These are phyloP conservation scores for Saccharomycopsis hybrid DNA, from an alignment of 1,139 yeast genomes.

Conservation along the genomic window DNA sequence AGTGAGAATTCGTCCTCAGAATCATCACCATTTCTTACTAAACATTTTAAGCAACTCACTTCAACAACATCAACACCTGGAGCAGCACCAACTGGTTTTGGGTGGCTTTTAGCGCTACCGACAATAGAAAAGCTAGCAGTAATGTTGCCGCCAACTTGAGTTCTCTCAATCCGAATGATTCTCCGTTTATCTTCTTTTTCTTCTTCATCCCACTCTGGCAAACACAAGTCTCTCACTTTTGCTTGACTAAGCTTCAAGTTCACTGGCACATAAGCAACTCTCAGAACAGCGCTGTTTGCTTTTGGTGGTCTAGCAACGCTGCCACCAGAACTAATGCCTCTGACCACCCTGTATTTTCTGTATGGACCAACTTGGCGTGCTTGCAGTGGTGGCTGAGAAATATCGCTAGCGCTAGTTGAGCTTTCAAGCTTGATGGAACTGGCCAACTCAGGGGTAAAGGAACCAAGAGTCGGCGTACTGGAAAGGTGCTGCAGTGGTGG, in stretches of 20 bases:
- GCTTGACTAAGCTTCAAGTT: slow-evolving; percentile 41
- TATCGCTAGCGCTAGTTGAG: background rate
- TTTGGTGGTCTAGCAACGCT: slow-evolving; percentile 51
- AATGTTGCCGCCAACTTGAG: slow-evolving; percentile 42
- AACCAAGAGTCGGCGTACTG: background rate
- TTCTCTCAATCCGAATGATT: slow-evolving; percentile 50
- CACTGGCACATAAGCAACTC: slow-evolving; percentile 38
- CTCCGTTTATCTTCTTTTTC: slow-evolving; percentile 49
- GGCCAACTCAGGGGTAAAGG: background rate
- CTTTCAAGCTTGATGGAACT: background rate
- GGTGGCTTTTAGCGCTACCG: slow-evolving; percentile 46
- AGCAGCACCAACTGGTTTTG: slow-evolving; percentile 31
- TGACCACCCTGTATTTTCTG: slow-evolving; percentile 38
- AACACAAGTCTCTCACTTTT: slow-evolving; percentile 40
- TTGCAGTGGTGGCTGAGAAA: background rate
- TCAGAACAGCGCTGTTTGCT: slow-evolving; percentile 31
- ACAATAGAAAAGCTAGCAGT: slow-evolving; percentile 45
- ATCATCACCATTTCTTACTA: slow-evolving; percentile 32
- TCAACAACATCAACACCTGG: slow-evolving; percentile 39
- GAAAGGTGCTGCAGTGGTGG: background rate
- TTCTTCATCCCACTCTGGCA: slow-evolving; percentile 41
- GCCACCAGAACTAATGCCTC: slow-evolving; percentile 58
- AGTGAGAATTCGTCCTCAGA: slow-evolving; percentile 28
- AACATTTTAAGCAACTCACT: slow-evolving; percentile 51
- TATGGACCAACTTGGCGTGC: background rate